Evolutionary conservation across 805 yeast genomes (phyloP), one percentile per base, ranked within the genome.

Genomic region (Debaryomyces hansenii): DNA sequence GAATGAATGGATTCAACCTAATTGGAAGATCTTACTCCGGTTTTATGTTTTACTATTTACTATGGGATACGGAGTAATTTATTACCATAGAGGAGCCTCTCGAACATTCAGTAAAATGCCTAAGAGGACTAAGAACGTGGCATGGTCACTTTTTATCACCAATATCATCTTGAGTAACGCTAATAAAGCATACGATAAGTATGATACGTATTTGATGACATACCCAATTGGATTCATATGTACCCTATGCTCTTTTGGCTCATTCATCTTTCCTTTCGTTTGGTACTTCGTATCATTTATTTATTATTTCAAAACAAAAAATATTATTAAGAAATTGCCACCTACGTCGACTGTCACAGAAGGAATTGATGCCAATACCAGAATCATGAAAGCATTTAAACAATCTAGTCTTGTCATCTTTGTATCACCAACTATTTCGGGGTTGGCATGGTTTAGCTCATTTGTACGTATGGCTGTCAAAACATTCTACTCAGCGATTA

Each of bases 31-130:
- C 7, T 36, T 46, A 5, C 11, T 46, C 12, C 40, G 48, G 8
- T 58, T 47, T 40, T 45, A 55, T 38, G 37, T 56, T 12, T 56
- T 66, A 32, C 38, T 63, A 29, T 63, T 67, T 42, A 49, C 67
- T 28, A 66, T 66, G 71, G 72, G 72, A 0, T 66, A 62, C 40
- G 72, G 72, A 1, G 68, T 66, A 5, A 47, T 65, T 20, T 67
- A 62, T 47, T 61, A 57, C 47, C 61, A 58, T 33, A 49, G 47
- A 33, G 58, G 57, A 1, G 54, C 48, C 9, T 54, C 67, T 11
- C 50, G 49, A 37, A 54, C 59, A 21, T 64, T 50, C 42, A 49
- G 69, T 28, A 51, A 52, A 37, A 37, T 66, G 6, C 69, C 70
- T 1, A 37, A 43, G 1, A 34, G 39, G 10, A 29, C 41, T 12